Evolutionary conservation across 768 basidiomycete genomes (phyloP).

Genomic region (Lactarius evosmus): DNA sequence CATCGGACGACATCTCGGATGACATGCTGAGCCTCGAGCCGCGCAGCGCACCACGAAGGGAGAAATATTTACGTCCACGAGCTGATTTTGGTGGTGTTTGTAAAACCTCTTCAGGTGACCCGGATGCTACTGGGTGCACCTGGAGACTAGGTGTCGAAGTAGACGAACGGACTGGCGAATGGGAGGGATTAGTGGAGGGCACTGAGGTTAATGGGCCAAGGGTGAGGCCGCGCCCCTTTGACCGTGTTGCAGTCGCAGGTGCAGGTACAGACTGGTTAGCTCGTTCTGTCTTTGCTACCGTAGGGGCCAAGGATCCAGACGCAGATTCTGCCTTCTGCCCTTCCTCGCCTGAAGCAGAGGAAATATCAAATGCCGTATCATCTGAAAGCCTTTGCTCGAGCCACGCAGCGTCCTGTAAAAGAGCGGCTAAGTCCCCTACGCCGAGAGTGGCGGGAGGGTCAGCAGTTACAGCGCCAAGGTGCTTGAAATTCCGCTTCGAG

Average conservation of each 20-base stretch:
- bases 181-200: background rate
- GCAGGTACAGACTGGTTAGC: constrained; percentile 17
- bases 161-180: constrained; percentile 17
- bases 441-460: constrained; percentile 47
- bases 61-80: constrained; percentile 26
- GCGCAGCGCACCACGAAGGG: constrained; percentile 44
- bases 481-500: constrained; percentile 30
- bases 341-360: constrained; percentile 8
- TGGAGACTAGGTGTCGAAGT: constrained; percentile 23
- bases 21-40: constrained; percentile 56
- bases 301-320: background rate
- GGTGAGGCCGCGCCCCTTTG: constrained; percentile 19
- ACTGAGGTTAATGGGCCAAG: constrained; percentile 6
- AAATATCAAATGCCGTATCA: constrained; percentile 36
- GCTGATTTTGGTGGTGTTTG: constrained; percentile 49
- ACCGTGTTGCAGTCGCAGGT: constrained; percentile 13
- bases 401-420: constrained; percentile 57
- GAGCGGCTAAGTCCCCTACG: constrained; percentile 48
- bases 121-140: constrained; percentile 31
- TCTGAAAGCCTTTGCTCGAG: constrained; percentile 52
- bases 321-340: constrained; percentile 7
- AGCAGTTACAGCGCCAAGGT: constrained; percentile 26
- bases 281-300: background rate
- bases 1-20: constrained; percentile 65
- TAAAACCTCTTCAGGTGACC: constrained; percentile 34